phyloP scores from a whole-genome alignment of 2,329 filamentous ascomycete genomes.

The Clonostachys rosea region DNA sequence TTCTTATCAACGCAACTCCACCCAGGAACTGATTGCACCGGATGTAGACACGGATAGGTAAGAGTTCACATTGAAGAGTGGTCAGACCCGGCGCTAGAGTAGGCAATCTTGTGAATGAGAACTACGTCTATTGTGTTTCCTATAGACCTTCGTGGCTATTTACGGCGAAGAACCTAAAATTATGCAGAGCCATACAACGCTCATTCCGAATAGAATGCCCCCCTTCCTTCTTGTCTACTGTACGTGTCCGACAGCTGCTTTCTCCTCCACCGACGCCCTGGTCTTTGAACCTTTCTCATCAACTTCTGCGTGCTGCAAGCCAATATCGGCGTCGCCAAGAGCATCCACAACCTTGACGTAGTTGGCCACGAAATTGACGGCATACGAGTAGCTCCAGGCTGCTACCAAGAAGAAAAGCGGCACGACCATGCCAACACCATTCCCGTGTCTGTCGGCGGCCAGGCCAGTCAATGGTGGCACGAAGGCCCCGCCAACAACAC shows the following conservation, averaged over 20 bases:
- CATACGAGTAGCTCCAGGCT: constrained; percentile 50
- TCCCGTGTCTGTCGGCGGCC: constrained; percentile 58
- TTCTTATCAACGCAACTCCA: too few relatives aligned
- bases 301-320: constrained; percentile 18
- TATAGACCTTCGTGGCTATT: too few relatives aligned
- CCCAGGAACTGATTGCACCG: too few relatives aligned
- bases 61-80: too few relatives aligned
- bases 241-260: background rate
- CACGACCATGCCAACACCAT: constrained; percentile 61
- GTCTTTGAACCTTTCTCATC: constrained; percentile 8
- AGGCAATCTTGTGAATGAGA: too few relatives aligned
- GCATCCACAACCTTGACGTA: constrained; percentile 62
- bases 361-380: constrained; percentile 61
- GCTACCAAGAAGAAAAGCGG: constrained; percentile 55
- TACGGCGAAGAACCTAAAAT: too few relatives aligned
- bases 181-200: too few relatives aligned
- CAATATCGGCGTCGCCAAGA: constrained; percentile 39
- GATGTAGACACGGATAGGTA: too few relatives aligned
- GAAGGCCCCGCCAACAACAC: constrained; percentile 67
- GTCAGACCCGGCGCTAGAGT: too few relatives aligned
- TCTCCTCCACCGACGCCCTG: constrained; percentile 1
- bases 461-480: constrained; percentile 69
- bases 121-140: too few relatives aligned
- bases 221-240: too few relatives aligned
- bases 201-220: too few relatives aligned